Percentiles rank a stretch among this genome's conserved stretches.
phyloP scores from a whole-genome alignment of 1,284 basidiomycete genomes.

The Papiliotrema laurentii region DNA sequence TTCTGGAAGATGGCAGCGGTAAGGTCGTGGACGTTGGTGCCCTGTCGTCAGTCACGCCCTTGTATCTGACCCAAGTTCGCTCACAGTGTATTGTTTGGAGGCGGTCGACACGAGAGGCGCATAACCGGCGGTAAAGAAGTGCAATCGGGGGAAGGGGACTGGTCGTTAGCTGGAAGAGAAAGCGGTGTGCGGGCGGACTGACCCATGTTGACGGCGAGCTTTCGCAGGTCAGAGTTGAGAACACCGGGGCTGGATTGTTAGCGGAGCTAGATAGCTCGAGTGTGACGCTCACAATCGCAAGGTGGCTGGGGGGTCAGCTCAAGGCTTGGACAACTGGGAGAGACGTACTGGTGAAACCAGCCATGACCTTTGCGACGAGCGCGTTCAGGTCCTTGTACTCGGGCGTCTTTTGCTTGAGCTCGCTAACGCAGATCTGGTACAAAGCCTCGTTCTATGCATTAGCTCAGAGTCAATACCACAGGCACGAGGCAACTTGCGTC shows the following conservation, averaged over 20 bases:
- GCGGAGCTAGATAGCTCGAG: neutral
- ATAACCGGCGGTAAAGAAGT: slow-evolving; percentile 86
- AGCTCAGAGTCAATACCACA: neutral
- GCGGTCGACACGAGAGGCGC: slow-evolving; percentile 70
- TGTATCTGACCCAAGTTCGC: slow-evolving; percentile 21
- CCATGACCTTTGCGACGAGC: slow-evolving; percentile 54
- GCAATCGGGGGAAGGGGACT: slow-evolving; percentile 85
- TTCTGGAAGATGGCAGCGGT: slow-evolving; percentile 40
- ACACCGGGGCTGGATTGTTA: slow-evolving; percentile 67
- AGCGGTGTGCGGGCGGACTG: neutral
- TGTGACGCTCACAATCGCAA: slow-evolving; percentile 29
- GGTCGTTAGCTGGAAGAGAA: slow-evolving; percentile 4
- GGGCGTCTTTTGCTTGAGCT: slow-evolving; percentile 68
- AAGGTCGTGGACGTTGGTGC: slow-evolving; percentile 35
- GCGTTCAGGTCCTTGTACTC: slow-evolving; percentile 72
- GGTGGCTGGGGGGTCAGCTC: slow-evolving; percentile 28
- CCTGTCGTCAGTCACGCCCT: slow-evolving; percentile 5
- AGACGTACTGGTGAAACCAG: slow-evolving; percentile 40
- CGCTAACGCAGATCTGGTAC: slow-evolving; percentile 76
- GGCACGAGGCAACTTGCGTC: slow-evolving; percentile 24
- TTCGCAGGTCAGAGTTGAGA: slow-evolving; percentile 88
- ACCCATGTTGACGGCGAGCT: slow-evolving; percentile 82
- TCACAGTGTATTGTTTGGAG: slow-evolving; percentile 57
- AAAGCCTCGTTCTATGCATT: slow-evolving; percentile 75
- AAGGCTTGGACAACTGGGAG: neutral